A percentile compares a stretch with the other conserved stretches of the same genome.
Conservation (phyloP, 2,329 filamentous ascomycete genomes). For the Aspergillus neoniger region DNA sequence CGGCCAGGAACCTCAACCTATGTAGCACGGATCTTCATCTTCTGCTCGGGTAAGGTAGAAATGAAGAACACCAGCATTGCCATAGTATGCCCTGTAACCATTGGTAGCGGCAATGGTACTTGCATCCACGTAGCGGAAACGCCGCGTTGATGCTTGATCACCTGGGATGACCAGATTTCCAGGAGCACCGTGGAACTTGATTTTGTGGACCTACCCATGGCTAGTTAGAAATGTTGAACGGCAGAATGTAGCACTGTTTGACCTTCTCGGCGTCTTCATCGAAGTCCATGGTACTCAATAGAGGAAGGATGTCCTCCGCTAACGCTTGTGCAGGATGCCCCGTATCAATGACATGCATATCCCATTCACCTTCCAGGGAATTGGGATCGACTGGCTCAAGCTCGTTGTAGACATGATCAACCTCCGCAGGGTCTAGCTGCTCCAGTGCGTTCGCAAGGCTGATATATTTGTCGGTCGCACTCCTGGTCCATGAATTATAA, state of each 20-base stretch:
- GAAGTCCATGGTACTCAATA: not conserved
- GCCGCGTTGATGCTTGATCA: not conserved
- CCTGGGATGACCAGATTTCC: not conserved
- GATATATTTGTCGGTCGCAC: not conserved
- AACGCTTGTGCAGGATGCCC: constrained; percentile 2
- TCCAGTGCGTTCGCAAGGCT: not conserved
- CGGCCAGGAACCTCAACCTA: not conserved
- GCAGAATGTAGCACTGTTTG: not conserved
- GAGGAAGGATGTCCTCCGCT: not conserved
- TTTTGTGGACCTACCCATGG: not conserved
- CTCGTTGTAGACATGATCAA: not conserved
- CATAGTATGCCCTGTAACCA: constrained; percentile 1
- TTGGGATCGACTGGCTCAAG: not conserved
- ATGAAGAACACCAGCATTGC: not conserved
- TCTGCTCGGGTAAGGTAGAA: not conserved
- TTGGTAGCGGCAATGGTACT: not conserved
- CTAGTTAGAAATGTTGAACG: not conserved
- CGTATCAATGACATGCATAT: not conserved
- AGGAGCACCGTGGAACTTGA: not conserved
- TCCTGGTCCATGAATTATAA: not conserved
- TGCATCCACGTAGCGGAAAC: not conserved
- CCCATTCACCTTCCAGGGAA: not conserved
- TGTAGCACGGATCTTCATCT: not conserved
- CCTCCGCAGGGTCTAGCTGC: not conserved
- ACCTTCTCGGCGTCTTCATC: not conserved